Percentiles rank a stretch among this genome's conserved stretches.
Evolutionary conservation across 352 stramenopile genomes (phyloP).

Genomic region (Plasmopara halstedii): DNA sequence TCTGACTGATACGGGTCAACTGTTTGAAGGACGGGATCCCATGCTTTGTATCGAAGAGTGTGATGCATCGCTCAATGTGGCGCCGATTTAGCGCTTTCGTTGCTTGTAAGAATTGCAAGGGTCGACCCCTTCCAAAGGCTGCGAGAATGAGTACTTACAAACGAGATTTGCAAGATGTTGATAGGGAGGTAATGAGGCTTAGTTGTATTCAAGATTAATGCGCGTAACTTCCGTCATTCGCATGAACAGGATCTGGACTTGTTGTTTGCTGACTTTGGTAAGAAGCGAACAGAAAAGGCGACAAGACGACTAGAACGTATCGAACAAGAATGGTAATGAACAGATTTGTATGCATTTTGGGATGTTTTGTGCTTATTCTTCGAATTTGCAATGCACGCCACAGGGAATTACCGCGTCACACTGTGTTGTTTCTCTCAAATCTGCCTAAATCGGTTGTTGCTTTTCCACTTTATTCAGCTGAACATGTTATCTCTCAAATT

Average conservation of each 20-base stretch:
- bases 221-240: background rate
- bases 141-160: slow-evolving; percentile 14
- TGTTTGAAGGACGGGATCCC: slow-evolving; percentile 45
- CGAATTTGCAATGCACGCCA: too few species aligned
- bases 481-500: slow-evolving; percentile 44
- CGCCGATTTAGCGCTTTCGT: slow-evolving; percentile 65
- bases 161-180: slow-evolving; percentile 3
- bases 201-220: background rate
- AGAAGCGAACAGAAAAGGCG: slow-evolving; percentile 42
- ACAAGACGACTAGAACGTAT: slow-evolving; percentile 32
- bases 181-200: slow-evolving; percentile 12
- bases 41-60: slow-evolving; percentile 44
- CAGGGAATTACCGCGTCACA: slow-evolving; percentile 45
- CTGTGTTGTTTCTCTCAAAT: slow-evolving; percentile 61
- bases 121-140: slow-evolving; percentile 30
- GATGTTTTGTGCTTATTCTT: too few species aligned
- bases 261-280: slow-evolving; percentile 41
- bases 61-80: slow-evolving; percentile 44
- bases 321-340: slow-evolving; percentile 38
- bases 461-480: slow-evolving; percentile 53
- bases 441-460: slow-evolving; percentile 62
- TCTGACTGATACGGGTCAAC: background rate
- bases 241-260: slow-evolving; percentile 47
- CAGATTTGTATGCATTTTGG: too few species aligned
- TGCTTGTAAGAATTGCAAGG: slow-evolving; percentile 58